Conservation (phyloP, 768 basidiomycete species). For the Astraeus odoratus region DNA sequence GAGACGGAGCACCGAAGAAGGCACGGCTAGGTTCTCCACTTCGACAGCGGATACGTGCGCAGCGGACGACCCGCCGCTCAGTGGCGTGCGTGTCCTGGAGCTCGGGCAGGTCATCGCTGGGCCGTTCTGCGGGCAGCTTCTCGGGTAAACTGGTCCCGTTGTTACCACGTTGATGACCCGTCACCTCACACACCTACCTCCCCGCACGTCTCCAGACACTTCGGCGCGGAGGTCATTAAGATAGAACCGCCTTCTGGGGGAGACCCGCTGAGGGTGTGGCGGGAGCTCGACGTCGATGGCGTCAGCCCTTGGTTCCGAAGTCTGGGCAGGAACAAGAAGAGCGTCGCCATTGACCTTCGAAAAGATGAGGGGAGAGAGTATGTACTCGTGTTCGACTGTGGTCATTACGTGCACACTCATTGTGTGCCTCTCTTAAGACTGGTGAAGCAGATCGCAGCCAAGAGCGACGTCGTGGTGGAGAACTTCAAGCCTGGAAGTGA, state of each 20-base stretch:
- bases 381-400: slow-evolving; percentile 8
- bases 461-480: slow-evolving; percentile 61
- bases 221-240: slow-evolving; percentile 69
- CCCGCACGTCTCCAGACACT: slow-evolving; percentile 39
- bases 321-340: slow-evolving; percentile 68
- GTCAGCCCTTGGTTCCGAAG: slow-evolving; percentile 72
- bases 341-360: slow-evolving; percentile 58
- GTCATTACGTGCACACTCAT: neutral
- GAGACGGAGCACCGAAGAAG: too few relatives aligned
- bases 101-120: slow-evolving; percentile 68
- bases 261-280: slow-evolving; percentile 64
- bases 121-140: slow-evolving; percentile 65
- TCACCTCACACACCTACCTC: neutral
- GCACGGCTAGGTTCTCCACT: slow-evolving; percentile 10
- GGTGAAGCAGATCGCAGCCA: slow-evolving; percentile 52
- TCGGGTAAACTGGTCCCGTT: slow-evolving; percentile 41
- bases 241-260: slow-evolving; percentile 57
- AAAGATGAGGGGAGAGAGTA: slow-evolving; percentile 49
- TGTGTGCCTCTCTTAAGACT: slow-evolving; percentile 32
- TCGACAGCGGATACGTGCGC: slow-evolving; percentile 9
- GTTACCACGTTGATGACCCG: neutral
- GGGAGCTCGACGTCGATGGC: slow-evolving; percentile 64
- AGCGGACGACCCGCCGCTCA: slow-evolving; percentile 42
- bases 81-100: slow-evolving; percentile 60
- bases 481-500: slow-evolving; percentile 73